phyloP scores from a whole-genome alignment of 1,284 basidiomycete genomes.

The Apiotrichum veenhuisii region DNA sequence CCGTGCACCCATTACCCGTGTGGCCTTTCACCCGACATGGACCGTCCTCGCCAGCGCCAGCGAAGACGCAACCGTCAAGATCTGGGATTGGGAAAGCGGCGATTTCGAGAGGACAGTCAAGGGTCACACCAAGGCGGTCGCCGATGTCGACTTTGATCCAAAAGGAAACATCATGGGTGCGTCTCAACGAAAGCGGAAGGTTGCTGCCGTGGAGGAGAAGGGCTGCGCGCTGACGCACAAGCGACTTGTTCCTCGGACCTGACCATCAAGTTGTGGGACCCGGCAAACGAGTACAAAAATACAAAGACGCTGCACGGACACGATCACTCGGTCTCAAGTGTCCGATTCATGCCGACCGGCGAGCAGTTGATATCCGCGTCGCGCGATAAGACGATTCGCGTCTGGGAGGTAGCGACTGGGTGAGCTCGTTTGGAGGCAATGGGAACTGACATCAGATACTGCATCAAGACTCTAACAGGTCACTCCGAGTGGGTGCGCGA shows the following conservation, averaged over 20 bases:
- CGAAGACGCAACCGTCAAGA: slow-evolving; percentile 82
- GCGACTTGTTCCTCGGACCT: slow-evolving; percentile 86
- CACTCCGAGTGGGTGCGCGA: slow-evolving; percentile 71
- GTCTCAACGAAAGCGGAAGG: too few relatives aligned
- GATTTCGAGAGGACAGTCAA: slow-evolving; percentile 88
- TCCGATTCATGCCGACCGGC: slow-evolving; percentile 78
- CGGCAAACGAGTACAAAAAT: slow-evolving; percentile 82
- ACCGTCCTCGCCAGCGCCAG: slow-evolving; percentile 77
- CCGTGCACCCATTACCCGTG: slow-evolving; percentile 67
- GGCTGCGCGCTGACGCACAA: slow-evolving; percentile 48
- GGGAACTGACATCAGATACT: slow-evolving; percentile 51
- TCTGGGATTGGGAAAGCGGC: slow-evolving; percentile 95
- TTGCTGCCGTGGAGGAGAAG: too few relatives aligned
- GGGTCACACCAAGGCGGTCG: slow-evolving; percentile 83
- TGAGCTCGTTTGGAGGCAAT: slow-evolving; percentile 49
- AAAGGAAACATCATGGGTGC: slow-evolving; percentile 76
- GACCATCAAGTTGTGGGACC: slow-evolving; percentile 88
- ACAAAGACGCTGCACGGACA: slow-evolving; percentile 81
- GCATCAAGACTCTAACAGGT: slow-evolving; percentile 59
- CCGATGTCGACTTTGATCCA: slow-evolving; percentile 81
- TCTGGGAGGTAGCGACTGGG: slow-evolving; percentile 83
- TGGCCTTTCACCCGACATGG: slow-evolving; percentile 84
- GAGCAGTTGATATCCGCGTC: slow-evolving; percentile 78
- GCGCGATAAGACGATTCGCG: slow-evolving; percentile 76
- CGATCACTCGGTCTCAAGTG: slow-evolving; percentile 83